Evolutionary conservation across 148 eudicot genomes (phyloP), one percentile per base, ranked within the genome.

Genomic region (Selenicereus undatus): DNA sequence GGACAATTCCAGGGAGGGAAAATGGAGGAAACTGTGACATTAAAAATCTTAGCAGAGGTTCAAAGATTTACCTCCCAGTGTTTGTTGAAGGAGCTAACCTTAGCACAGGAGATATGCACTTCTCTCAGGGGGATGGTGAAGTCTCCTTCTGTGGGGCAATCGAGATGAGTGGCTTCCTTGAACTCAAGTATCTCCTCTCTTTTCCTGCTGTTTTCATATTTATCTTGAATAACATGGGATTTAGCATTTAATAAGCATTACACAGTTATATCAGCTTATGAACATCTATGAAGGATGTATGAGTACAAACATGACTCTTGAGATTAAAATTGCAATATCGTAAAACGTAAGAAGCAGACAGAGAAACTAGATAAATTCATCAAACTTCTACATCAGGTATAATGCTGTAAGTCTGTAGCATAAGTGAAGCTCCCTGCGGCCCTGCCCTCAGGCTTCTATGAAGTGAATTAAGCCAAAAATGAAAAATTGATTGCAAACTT

Each of bases 21-120:
- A 95, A 93, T 83, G 99, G 99, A 81, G 99, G 99, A 70, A 95
- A 95, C 78, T 93, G 99, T 78, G 98, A 95, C 86, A 95, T 95
- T 71, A 95, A 95, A 81, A 95, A 95, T 84, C 93, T 95, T 17
- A 92, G 98, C 78, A 89, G 89, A 87, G 99, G 99, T 75, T 93
- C 98, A 66, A 93, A 92, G 85, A 83, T 95, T 64, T 93, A 95
- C 92, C 93, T 95, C 75, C 99, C 99, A 0, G 99, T 95, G 62
- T 95, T 93, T 81, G 93, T 95, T 2, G 95, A 95, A 80, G 99
- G 99, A 71, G 99, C 97, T 52, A 95, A 95, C 82, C 86, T 95
- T 29, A 95, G 98, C 82, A 92, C 98, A 2, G 99, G 99, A 8
- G 99, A 93, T 81, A 95, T 95, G 99, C 99, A 93, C 89, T 93